Conservation (phyloP, 345 rosid genomes). For the Hirschfeldia incana region DNA sequence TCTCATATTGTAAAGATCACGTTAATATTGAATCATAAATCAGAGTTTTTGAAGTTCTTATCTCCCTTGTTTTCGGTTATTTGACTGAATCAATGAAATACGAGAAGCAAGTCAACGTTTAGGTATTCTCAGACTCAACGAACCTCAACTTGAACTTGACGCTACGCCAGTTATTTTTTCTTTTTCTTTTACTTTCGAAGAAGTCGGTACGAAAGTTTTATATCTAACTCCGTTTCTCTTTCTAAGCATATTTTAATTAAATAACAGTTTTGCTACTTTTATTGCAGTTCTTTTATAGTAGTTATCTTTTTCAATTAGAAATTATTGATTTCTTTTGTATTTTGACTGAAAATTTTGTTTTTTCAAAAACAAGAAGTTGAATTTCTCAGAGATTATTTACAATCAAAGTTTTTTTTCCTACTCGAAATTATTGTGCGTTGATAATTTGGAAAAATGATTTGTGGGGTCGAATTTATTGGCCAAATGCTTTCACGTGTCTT, state of each 20-base stretch:
- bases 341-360: neutral
- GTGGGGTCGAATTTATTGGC: slow-evolving; percentile 28
- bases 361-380: neutral
- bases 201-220: slow-evolving; percentile 30
- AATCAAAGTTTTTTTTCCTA: neutral
- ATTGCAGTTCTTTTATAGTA: neutral
- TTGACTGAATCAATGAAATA: too few relatives aligned
- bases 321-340: neutral
- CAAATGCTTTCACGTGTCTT: slow-evolving; percentile 37
- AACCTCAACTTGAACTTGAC: too few relatives aligned
- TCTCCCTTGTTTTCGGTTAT: too few relatives aligned
- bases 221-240: slow-evolving; percentile 5
- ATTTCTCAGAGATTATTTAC: neutral
- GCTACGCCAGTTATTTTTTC: neutral
- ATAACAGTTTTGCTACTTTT: neutral
- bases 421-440: slow-evolving; percentile 29
- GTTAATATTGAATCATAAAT: too few relatives aligned
- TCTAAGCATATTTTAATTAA: neutral
- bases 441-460: neutral
- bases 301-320: neutral
- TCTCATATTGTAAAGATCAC: too few relatives aligned
- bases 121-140: too few relatives aligned
- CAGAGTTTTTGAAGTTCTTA: too few relatives aligned
- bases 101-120: too few relatives aligned
- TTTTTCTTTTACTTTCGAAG: slow-evolving; percentile 15